Base-by-base conservation (phyloP, 345 rosid species). In the Turritis glabra region DNA sequence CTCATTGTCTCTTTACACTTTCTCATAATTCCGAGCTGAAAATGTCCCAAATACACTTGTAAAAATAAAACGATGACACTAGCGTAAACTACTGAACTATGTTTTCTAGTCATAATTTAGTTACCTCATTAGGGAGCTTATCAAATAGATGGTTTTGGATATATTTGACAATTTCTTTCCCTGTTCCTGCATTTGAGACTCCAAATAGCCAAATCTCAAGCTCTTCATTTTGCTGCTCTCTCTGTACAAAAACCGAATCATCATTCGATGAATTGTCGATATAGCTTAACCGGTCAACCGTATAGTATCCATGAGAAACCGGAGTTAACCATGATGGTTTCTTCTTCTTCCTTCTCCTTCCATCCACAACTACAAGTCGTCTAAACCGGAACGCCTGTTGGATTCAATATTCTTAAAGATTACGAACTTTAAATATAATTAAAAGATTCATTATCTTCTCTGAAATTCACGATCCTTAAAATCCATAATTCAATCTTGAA, bases 121-220 rank as follows among this genome's bases (percentile, higher is more conserved):
- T 74, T 75, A 89, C 97, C 87, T 79, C 77, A 40, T 80, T 72
- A 3, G 61, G 59, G 26, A 79, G 82, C 52, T 73, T 84, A 55
- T 80, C 77, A 62, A 89, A 84, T 33, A 91, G 73, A 84, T 88
- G 87, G 62, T 85, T 83, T 32, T 91, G 96, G 57, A 91, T 63
- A 47, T 81, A 82, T 55, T 84, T 85, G 65, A 82, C 54, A 52
- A 86, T 74, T 38, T 78, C 82, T 59, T 86, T 85, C 7, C 93
- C 89, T 27, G 79, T 74, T 43, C 52, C 76, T 32, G 74, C 66
- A 74, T 86, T 85, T 0, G 79, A 88, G 15, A 86, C 81, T 48
- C 89, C 93, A n/a, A 89, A 91, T 8, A 85, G 70, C 91, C 97
- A 88, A 56, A 89, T 8, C 79, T 87, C 95, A 12, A 81, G 67